Percentiles rank a stretch among this genome's conserved stretches.
These are phyloP conservation scores for Xylaria grammica DNA, from an alignment of 495 filamentous ascomycete species.

Conservation along the genomic window DNA sequence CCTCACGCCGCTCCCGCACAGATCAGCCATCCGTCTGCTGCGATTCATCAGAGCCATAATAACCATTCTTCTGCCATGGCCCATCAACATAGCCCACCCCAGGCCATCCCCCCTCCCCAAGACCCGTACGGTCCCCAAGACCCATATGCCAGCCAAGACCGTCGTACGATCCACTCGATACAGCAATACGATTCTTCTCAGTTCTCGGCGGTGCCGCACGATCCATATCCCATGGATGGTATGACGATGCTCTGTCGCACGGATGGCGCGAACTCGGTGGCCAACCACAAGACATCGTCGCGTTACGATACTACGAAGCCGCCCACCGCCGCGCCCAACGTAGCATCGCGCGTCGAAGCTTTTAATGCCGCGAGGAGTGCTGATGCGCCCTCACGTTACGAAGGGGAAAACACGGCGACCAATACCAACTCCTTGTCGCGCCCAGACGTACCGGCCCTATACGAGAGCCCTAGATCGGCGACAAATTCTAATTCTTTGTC, in stretches of 20 bases:
- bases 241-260: constrained; percentile 99
- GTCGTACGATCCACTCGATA: constrained; percentile 38
- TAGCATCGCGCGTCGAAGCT: not conserved
- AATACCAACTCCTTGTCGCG: not conserved
- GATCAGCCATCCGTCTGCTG: not conserved
- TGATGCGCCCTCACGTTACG: not conserved
- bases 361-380: not conserved
- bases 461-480: not conserved
- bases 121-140: constrained; percentile 34
- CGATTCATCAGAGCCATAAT: not conserved
- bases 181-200: constrained; percentile 63
- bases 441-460: not conserved
- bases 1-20: not conserved
- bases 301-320: constrained; percentile 13
- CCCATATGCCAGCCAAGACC: constrained; percentile 20
- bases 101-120: not conserved
- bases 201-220: constrained; percentile 78
- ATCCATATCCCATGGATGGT: constrained; percentile 92
- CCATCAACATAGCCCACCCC: not conserved
- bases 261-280: constrained; percentile 63
- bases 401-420: not conserved
- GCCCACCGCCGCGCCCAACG: not conserved
- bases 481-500: not conserved
- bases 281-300: not conserved
- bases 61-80: not conserved